Evolutionary conservation across 176 grass and related monocot genomes (phyloP).

Genomic region (Oropetium thomaeum): DNA sequence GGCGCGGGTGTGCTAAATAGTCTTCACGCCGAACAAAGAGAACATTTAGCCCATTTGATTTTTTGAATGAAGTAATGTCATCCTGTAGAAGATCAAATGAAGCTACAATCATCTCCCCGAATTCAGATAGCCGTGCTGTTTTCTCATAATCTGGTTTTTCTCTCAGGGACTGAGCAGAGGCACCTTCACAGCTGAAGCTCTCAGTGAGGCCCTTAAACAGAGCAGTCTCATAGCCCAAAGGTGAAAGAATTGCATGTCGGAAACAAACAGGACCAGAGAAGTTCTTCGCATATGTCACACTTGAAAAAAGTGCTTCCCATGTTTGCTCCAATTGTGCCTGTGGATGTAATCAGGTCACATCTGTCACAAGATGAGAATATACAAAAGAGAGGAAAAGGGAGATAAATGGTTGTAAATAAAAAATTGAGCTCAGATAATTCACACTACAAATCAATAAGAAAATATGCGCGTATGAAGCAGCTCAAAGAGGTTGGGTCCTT

Average conservation of each 20-base stretch:
- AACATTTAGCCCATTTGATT: slow-evolving; percentile 49
- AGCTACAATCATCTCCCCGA: slow-evolving; percentile 80
- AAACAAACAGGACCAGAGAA: slow-evolving; percentile 92
- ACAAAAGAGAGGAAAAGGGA: background rate
- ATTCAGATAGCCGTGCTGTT: slow-evolving; percentile 92
- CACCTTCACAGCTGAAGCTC: slow-evolving; percentile 65
- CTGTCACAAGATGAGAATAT: slow-evolving; percentile 33
- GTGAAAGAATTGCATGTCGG: slow-evolving; percentile 78
- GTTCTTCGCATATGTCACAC: slow-evolving; percentile 79
- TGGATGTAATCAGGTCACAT: slow-evolving; percentile 33
- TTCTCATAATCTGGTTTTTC: slow-evolving; percentile 46
- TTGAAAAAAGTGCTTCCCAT: slow-evolving; percentile 90
- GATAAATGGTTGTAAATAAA: background rate
- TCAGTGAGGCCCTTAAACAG: slow-evolving; percentile 93
- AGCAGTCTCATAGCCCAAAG: slow-evolving; percentile 93
- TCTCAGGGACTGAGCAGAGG: slow-evolving; percentile 43
- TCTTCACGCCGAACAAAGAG: slow-evolving; percentile 96
- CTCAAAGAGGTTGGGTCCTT: too few relatives aligned
- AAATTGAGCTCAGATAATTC: slow-evolving; percentile 22
- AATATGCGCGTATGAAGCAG: background rate
- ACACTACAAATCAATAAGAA: background rate
- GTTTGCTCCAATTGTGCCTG: slow-evolving; percentile 92
- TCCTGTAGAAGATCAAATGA: slow-evolving; percentile 64
- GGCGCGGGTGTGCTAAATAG: slow-evolving; percentile 91
- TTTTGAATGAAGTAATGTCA: slow-evolving; percentile 36